Evolutionary conservation across 805 yeast genomes (phyloP), one percentile per base, ranked within the genome.

Genomic region (Wickerhamiella sergipiensis): DNA sequence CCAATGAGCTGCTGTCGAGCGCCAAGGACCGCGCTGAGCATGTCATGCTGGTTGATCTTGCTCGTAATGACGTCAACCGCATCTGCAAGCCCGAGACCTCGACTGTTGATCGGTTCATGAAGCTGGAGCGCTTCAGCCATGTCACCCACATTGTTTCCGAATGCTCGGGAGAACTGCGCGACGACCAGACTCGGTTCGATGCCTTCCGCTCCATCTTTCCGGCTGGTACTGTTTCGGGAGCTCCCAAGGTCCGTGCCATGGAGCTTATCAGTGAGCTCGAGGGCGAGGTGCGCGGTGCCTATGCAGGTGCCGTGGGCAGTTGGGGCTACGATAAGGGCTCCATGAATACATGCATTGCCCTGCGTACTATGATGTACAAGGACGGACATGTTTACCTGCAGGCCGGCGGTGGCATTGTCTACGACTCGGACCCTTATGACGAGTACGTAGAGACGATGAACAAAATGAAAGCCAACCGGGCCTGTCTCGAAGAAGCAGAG

Each of bases 351-450:
- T 92, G 98, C 69, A 92, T 92, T 65, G 98, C 98, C 0, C 72
- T 92, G 60, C 79, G 99, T 69, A 92, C 99, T 0, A 90, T 92
- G 98, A 88, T 92, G 45, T 83, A 78, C 64, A 92, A 92, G 64
- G 86, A 90, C 58, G 90, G 89, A 23, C 73, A 78, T 49, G 97
- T 96, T 0, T 90, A 88, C 61, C 73, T 92, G 59, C 99, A 92
- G 72, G 97, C 98, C 2, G 98, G 99, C 57, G 99, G 99, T 51
- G 99, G 99, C 53, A 92, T 92, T 64, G 98, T 92, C 22, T 82
- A 73, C 65, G 98, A 92, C 65, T 83, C 95, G 56, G 97, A 92
- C 65, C 95, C 94, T 51, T 80, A 82, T 61, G 98, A 90, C 55
- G 98, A 92, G 71, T 92, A 88, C 66, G 72, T 88, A 46, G 98